Evolutionary conservation across 169 alveolate genomes (phyloP).

Genomic region (Fabrea salina): DNA sequence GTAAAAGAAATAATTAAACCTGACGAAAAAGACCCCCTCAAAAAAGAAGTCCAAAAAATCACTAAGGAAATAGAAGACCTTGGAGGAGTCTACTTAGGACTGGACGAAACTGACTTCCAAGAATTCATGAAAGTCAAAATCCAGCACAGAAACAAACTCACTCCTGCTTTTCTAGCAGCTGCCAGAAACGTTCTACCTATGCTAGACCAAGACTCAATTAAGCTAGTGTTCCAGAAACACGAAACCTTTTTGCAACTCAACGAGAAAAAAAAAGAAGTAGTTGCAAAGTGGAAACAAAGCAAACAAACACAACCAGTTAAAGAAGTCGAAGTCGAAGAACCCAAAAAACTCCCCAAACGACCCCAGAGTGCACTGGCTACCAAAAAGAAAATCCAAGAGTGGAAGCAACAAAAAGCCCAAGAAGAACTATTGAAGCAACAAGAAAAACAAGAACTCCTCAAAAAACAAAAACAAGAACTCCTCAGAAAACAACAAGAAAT

Average conservation of each 20-base stretch:
- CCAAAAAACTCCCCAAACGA: not conserved
- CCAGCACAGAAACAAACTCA: constrained; percentile 37
- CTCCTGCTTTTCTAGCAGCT: constrained; percentile 35
- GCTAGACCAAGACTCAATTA: not conserved
- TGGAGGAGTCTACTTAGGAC: constrained; percentile 49
- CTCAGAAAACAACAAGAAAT: not conserved
- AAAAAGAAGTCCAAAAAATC: constrained; percentile 31
- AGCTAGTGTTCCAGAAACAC: not conserved
- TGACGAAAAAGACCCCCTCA: not conserved
- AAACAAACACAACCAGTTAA: not conserved
- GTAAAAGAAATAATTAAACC: not conserved
- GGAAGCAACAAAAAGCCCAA: not conserved
- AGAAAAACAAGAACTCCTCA: not conserved
- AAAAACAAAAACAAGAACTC: not conserved
- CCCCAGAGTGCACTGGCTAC: constrained; percentile 26
- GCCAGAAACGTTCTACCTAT: constrained; percentile 36
- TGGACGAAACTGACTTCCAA: constrained; percentile 45
- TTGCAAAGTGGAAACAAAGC: constrained; percentile 4
- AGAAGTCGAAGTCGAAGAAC: not conserved
- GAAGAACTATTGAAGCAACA: not conserved
- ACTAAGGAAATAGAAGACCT: constrained; percentile 37
- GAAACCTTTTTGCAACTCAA: not conserved
- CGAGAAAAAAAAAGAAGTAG: constrained; percentile 30
- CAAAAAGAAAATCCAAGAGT: constrained; percentile 22
- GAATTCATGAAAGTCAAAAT: constrained; percentile 37